Conservation (phyloP, 2,329 filamentous ascomycete species). For the Periglandula ipomoeae region DNA sequence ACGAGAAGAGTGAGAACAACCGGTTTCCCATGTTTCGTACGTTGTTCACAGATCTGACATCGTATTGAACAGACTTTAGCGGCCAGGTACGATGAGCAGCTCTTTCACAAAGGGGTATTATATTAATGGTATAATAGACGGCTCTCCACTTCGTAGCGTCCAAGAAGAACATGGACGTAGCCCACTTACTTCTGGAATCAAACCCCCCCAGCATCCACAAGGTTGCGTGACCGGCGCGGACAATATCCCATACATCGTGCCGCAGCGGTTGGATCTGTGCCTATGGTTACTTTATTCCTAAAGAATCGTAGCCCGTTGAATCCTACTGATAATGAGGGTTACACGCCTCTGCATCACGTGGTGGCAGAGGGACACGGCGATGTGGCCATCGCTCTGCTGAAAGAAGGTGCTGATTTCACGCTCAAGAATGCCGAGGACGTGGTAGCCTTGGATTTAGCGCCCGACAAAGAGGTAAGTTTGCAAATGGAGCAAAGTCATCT, state of each 20-base stretch:
- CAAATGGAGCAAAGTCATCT: not conserved
- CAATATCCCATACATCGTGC: constrained; percentile 88
- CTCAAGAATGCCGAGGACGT: constrained; percentile 65
- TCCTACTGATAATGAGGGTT: constrained; percentile 70
- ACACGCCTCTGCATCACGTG: constrained; percentile 85
- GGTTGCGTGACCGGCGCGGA: constrained; percentile 77
- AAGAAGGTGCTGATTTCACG: constrained; percentile 72
- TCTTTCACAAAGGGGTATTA: not conserved
- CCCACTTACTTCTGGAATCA: constrained; percentile 64
- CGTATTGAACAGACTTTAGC: constrained; percentile 28
- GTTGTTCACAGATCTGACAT: not conserved
- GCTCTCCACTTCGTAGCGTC: constrained; percentile 87
- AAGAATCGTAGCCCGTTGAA: constrained; percentile 73
- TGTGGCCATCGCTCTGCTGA: constrained; percentile 72
- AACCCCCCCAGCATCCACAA: constrained; percentile 62
- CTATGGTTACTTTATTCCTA: constrained; percentile 73
- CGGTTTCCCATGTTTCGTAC: not conserved
- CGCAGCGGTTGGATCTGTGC: constrained; percentile 80
- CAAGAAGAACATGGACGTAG: constrained; percentile 77
- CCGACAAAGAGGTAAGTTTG: constrained; percentile 65
- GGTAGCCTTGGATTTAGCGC: constrained; percentile 71
- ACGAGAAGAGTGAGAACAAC: constrained; percentile 53
- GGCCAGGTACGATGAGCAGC: constrained; percentile 43
- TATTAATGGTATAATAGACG: constrained; percentile 43
- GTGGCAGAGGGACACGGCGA: constrained; percentile 73